phyloP scores from a whole-genome alignment of 352 stramenopile species.

The Albugo laibachii region DNA sequence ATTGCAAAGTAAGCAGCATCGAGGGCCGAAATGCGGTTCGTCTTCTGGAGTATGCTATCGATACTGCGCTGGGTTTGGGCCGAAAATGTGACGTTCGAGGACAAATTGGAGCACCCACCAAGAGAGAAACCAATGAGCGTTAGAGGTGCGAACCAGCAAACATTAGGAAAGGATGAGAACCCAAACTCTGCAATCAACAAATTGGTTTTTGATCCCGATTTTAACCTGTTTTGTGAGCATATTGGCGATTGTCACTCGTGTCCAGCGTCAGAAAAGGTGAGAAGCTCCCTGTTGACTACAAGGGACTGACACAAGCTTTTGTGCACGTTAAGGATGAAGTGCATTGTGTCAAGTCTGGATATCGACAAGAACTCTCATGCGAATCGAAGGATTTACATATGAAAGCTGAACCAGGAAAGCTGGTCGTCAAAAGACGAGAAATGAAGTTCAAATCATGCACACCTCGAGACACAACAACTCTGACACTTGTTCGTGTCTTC shows the following conservation, averaged over 20 bases:
- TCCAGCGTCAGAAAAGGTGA: constrained; percentile 24
- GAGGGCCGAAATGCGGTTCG: no score
- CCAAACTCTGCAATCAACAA: no score
- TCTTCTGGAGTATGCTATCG: no score
- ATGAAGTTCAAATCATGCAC: constrained; percentile 35
- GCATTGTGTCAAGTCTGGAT: constrained; percentile 43
- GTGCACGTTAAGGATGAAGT: constrained; percentile 17
- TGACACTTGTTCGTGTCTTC: constrained; percentile 19
- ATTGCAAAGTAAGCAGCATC: no score
- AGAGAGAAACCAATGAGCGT: no score
- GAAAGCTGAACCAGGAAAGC: constrained; percentile 8
- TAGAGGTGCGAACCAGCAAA: no score
- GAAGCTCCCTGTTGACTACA: background rate
- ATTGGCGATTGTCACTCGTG: constrained; percentile 34
- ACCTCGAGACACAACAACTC: constrained; percentile 15
- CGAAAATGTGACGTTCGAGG: no score
- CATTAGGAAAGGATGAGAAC: no score
- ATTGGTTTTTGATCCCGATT: constrained; percentile 31
- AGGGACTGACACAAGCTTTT: background rate
- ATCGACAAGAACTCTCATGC: constrained; percentile 45
- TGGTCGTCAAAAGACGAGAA: constrained; percentile 8
- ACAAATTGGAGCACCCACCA: no score
- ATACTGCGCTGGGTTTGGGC: no score
- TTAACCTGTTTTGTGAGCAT: constrained; percentile 31
- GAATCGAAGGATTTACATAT: constrained; percentile 9